A percentile compares a stretch with the other conserved stretches of the same genome.
Conservation (phyloP, 352 stramenopile species). For the Pythium rhizo-oryzae region DNA sequence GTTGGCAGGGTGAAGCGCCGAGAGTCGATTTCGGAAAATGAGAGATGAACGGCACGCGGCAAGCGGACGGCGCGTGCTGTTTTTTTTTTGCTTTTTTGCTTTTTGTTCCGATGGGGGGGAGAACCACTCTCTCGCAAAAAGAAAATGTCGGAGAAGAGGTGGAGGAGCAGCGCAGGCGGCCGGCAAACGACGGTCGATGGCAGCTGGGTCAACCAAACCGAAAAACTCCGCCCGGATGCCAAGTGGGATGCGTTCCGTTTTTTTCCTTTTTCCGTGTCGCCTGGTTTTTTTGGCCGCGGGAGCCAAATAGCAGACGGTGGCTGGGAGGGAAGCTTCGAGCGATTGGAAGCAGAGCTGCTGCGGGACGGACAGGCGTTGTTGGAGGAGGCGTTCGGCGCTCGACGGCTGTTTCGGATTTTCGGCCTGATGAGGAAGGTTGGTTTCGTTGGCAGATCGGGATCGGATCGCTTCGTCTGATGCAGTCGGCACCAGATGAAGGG, state of each 20-base stretch:
- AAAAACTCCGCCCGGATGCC: not conserved
- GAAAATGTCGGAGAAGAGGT: slow-evolving; percentile 14
- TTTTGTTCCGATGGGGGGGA: not conserved
- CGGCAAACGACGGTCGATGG: not conserved
- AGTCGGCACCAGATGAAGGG: slow-evolving; percentile 7
- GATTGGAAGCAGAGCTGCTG: slow-evolving; percentile 4
- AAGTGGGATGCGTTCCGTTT: slow-evolving; percentile 23
- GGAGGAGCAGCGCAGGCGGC: not conserved
- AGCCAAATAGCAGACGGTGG: not conserved
- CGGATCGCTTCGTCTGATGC: slow-evolving; percentile 21
- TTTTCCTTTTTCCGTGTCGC: slow-evolving; percentile 9
- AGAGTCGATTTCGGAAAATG: slow-evolving; percentile 16
- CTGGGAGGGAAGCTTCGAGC: slow-evolving; percentile 10
- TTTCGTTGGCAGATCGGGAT: slow-evolving; percentile 2
- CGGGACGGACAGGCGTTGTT: slow-evolving; percentile 9
- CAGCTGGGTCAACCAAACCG: slow-evolving; percentile 19
- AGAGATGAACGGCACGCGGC: not conserved
- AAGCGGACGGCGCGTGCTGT: not conserved
- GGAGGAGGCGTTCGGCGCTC: not conserved
- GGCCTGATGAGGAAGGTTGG: slow-evolving; percentile 3
- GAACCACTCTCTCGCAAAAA: slow-evolving; percentile 11
- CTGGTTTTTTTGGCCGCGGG: slow-evolving; percentile 13
- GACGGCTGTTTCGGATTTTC: slow-evolving; percentile 19
- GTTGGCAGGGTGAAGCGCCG: not conserved
- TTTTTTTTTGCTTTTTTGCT: slow-evolving; percentile 6